Evolutionary conservation across 495 filamentous ascomycete species (phyloP), one percentile per base, ranked within the genome.

Genomic region (Penicillium herquei): DNA sequence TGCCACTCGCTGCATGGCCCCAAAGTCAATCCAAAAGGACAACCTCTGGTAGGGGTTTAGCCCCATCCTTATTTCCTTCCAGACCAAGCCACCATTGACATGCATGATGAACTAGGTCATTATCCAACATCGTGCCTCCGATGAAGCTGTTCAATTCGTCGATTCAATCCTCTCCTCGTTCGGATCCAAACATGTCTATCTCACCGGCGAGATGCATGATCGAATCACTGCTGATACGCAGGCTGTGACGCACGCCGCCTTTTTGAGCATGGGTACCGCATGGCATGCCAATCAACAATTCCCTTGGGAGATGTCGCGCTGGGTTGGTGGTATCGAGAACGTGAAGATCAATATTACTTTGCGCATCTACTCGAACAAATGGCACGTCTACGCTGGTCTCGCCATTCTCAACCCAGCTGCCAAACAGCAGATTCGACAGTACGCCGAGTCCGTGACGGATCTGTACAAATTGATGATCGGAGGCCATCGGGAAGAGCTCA

Each of bases 281-380:
- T 98, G 94, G 94, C 85, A 87, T 59, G 91, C 91, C 18, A 96
- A 91, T 68, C 76, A 85, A 32, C 91, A 97, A 63, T 98, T 96
- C 63, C 94, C 94, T 2, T 98, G 94, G 94, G 94, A 98, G 60
- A 84, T 89, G 43, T 82, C 84, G 7, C 90, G 93, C 54, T 98
- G 96, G 76, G 81, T 96, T 3, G 93, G 94, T 49, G 94, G 95
- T 21, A 96, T 98, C 66, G 94, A 98, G 75, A 98, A 98, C 72
- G 91, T 98, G 66, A 98, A 98, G 76, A 97, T 97, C 73, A 98
- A 98, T 71, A 84, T 97, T 56, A 98, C 91, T 39, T 73, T 98
- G 56, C 90, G 94, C 62, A 98, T 98, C 70, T 98, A 97, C 75
- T 86, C 88, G 54, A 95, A 96, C 70, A 98, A 97, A 71, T 98